Evolutionary conservation across 768 basidiomycete genomes (phyloP).

Genomic region (Candolleomyces eurysporus): DNA sequence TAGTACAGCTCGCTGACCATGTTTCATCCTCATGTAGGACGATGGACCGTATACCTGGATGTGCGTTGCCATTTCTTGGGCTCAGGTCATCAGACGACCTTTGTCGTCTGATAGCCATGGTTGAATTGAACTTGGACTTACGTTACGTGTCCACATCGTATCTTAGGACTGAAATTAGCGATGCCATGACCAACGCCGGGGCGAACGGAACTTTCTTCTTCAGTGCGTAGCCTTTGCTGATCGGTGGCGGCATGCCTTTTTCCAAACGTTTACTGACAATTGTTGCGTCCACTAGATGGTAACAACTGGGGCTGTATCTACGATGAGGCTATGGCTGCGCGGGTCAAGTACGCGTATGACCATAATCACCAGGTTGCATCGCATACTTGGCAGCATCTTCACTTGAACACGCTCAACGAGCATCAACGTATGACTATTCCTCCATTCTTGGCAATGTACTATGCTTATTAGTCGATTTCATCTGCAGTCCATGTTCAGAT

Average conservation of each 20-base stretch:
- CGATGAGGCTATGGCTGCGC: constrained; percentile 7
- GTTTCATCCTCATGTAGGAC: constrained; percentile 25
- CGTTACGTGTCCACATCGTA: neutral
- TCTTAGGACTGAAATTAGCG: constrained; percentile 18
- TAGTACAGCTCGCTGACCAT: neutral
- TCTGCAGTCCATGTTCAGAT: neutral
- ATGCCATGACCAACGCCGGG: constrained; percentile 19
- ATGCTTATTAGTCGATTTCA: neutral
- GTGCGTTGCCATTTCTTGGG: constrained; percentile 17
- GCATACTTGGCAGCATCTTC: constrained; percentile 29
- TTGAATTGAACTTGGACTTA: neutral
- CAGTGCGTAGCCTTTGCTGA: constrained; percentile 11
- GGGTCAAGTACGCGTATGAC: constrained; percentile 19
- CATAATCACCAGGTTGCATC: constrained; percentile 27
- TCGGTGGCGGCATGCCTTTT: neutral
- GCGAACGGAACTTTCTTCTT: constrained; percentile 34
- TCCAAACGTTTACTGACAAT: neutral
- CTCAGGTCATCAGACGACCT: neutral
- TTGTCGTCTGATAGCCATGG: neutral
- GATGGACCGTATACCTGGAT: constrained; percentile 42
- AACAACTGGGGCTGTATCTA: constrained; percentile 28
- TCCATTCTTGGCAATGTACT: neutral
- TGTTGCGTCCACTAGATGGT: constrained; percentile 11
- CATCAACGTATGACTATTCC: constrained; percentile 10
- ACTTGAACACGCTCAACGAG: constrained; percentile 16